Base-by-base conservation (phyloP, 2,329 filamentous ascomycete genomes). In the Fusarium subglutinans region DNA sequence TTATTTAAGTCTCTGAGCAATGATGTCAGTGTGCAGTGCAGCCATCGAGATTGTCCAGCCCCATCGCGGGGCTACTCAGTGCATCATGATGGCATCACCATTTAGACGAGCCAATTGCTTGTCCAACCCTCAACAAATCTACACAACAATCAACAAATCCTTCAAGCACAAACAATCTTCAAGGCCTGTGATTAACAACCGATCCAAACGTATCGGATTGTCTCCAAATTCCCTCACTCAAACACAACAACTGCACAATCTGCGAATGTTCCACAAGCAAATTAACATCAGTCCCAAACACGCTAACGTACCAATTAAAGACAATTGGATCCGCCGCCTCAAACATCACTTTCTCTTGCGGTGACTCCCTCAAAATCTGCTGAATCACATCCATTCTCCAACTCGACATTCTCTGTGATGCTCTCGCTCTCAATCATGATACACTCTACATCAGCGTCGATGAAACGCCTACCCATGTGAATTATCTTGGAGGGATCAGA, bases 371-470 rank as follows among this genome's bases (percentile, higher is more conserved):
- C 79, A 89, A 80, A 48, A 89, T 87, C 35, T 79, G 78, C 45
- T 87, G 86, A 22, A 89, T 87, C 6, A 89, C 87, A 72, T 89
- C 87, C 6, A 86, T 89, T 63, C 86, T 81, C 88, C 88, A 89
- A 14, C 79, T 82, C 58, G 12, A 89, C 87, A 59, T 89, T 89
- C 80, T 89, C 87, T 2, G 87, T 89, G 71, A 90, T 89, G 0
- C 87, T 87, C 79, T 89, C 87, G n/a, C 86, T 88, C 76, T 90
- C 87, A 62, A 89, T 87, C 87, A 90, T 90, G 74, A 89, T 82
- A 14, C 87, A 81, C 77, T 89, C 87, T 7, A 90, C 87, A 0
- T 87, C 87, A 0, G 82, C 84, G 24, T 86, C 82, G 22, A 89
- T 81, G 70, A 89, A 89, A 47, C 81, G 81, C 66, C 81, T 84